Percentiles rank a stretch among this genome's conserved stretches.
Evolutionary conservation across 305 asterid species (phyloP).

Genomic region (Fraxinus ornus): DNA sequence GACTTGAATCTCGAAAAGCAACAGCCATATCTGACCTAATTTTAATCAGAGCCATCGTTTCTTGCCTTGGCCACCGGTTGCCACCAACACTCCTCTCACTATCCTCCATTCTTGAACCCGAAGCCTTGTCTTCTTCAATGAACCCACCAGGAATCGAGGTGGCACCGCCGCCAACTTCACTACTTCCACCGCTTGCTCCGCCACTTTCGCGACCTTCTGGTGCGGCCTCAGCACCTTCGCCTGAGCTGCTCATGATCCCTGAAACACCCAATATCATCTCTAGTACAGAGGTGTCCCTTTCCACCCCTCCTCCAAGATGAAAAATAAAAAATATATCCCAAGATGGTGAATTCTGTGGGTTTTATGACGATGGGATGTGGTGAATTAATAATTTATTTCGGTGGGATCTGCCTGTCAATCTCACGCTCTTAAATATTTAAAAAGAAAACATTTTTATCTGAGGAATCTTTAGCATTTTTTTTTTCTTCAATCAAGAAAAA

Average conservation of each 20-base stretch:
- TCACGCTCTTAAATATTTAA: conserved; percentile 42
- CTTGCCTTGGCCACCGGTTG: conserved; percentile 66
- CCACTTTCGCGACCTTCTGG: conserved; percentile 56
- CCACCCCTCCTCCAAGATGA: conserved; percentile 29
- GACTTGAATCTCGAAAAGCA: conserved; percentile 53
- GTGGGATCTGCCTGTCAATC: conserved; percentile 96
- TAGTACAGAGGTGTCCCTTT: conserved; percentile 10
- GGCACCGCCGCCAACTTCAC: conserved; percentile 45
- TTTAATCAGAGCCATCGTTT: conserved; percentile 55
- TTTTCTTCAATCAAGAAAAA: conserved; percentile 4
- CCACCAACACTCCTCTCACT: conserved; percentile 42
- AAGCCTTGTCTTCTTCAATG: conserved; percentile 35
- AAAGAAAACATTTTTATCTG: conserved; percentile 28
- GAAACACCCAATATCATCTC: conserved; percentile 55
- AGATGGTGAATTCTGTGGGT: conserved; percentile 79
- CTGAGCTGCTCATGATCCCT: conserved; percentile 43
- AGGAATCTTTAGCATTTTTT: conserved; percentile 58
- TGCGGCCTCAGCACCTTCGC: conserved; percentile 30
- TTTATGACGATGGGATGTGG: conserved; percentile 72
- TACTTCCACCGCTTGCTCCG: conserved; percentile 59
- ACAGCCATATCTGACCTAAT: conserved; percentile 62
- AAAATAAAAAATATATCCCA: conserved; percentile 27
- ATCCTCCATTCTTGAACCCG: conserved; percentile 26
- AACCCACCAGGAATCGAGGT: conserved; percentile 38
- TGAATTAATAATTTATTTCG: conserved; percentile 81